Evolutionary conservation across 495 filamentous ascomycete genomes (phyloP), one percentile per base, ranked within the genome.

Genomic region (Penicillium riverlandense): DNA sequence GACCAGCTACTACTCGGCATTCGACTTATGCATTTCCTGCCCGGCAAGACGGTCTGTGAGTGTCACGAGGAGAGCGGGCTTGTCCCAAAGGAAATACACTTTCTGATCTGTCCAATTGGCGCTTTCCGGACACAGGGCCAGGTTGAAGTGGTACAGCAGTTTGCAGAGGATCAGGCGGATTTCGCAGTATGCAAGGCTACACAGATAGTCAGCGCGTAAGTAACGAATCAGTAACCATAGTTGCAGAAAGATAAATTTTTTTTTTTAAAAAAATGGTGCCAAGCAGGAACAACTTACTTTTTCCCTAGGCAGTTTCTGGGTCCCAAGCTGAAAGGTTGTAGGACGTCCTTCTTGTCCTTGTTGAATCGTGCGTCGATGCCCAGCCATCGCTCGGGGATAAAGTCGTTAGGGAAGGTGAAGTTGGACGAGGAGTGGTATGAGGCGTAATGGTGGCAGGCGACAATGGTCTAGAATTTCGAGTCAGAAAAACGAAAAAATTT

Each of bases 141-240:
- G 29, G 42, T 82, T 74, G 52, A 80, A 81, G 35, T 66, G 53
- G 61, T 61, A 79, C 7, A 81, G 45, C 5, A 82, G 41, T 37
- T 73, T 74, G 27, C 71, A 65, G 8, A 79, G 45, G 8, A 76
- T 67, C 2, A 81, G 56, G 2, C 75, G 62, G 57, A 79, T 72
- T 48, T 82, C 76, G n/a, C 64, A 69, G 47, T 74, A 74, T 6
- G 77, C 79, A 9, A 83, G 61, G 39, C 71, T 75, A 29, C 6
- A 12, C 36, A 29, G 8, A 13, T 11, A 13, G 1, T 22, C 0
- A 22, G 4, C 22, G 6, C 4, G 32, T 2, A 34, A 8, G n/a
- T 9, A 34, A 45, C 6, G 16, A 12, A 10, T 45, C 14, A 45
- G 37, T 16, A 14, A 33, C 31, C 29, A 29, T 29, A 11, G 35